Percentiles rank a stretch among this genome's conserved stretches.
These are phyloP conservation scores for Penicillium italicum DNA, from an alignment of 2,329 filamentous ascomycete genomes.

Conservation along the genomic window DNA sequence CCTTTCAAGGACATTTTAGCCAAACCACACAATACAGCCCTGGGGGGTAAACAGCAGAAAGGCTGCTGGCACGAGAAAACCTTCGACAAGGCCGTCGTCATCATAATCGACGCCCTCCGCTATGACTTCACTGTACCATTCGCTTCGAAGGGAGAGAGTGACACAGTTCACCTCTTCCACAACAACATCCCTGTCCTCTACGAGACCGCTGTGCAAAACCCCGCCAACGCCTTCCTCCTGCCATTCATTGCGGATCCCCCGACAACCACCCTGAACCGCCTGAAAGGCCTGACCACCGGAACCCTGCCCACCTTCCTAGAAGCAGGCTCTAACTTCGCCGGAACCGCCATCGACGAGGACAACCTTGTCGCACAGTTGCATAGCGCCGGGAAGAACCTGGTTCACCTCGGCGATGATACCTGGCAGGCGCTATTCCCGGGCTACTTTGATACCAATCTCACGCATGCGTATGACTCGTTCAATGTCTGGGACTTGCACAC, in stretches of 20 bases:
- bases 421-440: conserved; percentile 91
- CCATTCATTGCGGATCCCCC: conserved; percentile 97
- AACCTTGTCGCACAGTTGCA: conserved; percentile 65
- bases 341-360: conserved; percentile 93
- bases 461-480: conserved; percentile 89
- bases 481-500: conserved; percentile 98
- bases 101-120: conserved; percentile 87
- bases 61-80: conserved; percentile 97
- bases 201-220: conserved; percentile 70
- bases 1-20: conserved; percentile 54
- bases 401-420: conserved; percentile 95
- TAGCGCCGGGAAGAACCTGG: conserved; percentile 69
- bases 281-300: conserved; percentile 93
- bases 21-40: conserved; percentile 17
- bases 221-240: conserved; percentile 79
- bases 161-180: conserved; percentile 65
- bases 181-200: conserved; percentile 84
- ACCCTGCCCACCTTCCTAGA: conserved; percentile 94
- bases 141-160: conserved; percentile 44
- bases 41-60: conserved; percentile 40
- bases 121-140: conserved; percentile 96
- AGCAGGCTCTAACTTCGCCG: conserved; percentile 89
- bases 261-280: conserved; percentile 83
- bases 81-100: conserved; percentile 85
- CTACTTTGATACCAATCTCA: conserved; percentile 86